A percentile compares a stretch with the other conserved stretches of the same genome.
Conservation (phyloP, 768 basidiomycete species). For the Tylopilus subfusipes region DNA sequence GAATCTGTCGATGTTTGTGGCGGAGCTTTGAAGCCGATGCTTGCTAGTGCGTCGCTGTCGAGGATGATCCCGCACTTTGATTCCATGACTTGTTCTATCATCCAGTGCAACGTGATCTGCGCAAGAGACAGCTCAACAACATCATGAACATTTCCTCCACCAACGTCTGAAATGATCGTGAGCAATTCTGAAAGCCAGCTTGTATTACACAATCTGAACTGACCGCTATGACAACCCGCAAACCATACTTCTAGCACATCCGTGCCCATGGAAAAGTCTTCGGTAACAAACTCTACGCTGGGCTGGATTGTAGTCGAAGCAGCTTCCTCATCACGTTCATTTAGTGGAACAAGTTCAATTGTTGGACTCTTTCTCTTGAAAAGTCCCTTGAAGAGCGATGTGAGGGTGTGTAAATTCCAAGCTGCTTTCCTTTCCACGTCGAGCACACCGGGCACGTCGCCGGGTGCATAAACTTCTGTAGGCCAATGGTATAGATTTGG, state of each 20-base stretch:
- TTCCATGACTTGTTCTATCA: constrained; percentile 62
- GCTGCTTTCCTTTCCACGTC: not conserved
- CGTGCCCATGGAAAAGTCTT: constrained; percentile 16
- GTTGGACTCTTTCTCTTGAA: not conserved
- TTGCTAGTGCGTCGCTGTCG: constrained; percentile 44
- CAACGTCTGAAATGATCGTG: constrained; percentile 49
- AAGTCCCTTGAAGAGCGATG: not conserved
- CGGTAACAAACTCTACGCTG: not conserved
- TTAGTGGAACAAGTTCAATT: not conserved
- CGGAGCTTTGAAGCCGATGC: constrained; percentile 35
- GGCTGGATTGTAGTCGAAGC: not conserved
- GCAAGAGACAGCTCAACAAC: constrained; percentile 40
- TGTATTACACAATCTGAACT: constrained; percentile 16
- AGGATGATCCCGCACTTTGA: constrained; percentile 62
- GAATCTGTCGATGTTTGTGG: not conserved
- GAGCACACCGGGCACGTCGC: not conserved
- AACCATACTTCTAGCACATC: constrained; percentile 84
- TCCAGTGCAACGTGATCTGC: constrained; percentile 71
- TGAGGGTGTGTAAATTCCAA: not conserved
- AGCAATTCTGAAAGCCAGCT: not conserved
- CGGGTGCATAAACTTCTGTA: not conserved
- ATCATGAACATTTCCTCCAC: constrained; percentile 58
- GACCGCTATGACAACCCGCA: constrained; percentile 66
- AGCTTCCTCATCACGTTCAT: not conserved
- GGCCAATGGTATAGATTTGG: constrained; percentile 59